Base-by-base conservation (phyloP, 352 stramenopile species). In the Pythium utonaiense region DNA sequence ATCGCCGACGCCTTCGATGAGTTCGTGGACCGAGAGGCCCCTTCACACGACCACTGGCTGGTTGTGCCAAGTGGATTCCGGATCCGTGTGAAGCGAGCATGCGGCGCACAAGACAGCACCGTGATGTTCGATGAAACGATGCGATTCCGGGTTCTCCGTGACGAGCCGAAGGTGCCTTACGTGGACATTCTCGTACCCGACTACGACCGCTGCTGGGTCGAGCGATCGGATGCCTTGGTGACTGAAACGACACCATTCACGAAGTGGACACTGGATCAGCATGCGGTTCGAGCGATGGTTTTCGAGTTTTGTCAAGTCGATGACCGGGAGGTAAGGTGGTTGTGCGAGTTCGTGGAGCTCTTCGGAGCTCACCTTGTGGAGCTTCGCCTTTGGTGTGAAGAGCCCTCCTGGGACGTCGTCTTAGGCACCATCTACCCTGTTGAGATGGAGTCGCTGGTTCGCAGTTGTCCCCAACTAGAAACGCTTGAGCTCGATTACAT, bases 121-220 rank as follows among this genome's bases (percentile, higher is more conserved):
- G n/a, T 50, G 1, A n/a, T 10, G 5, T 58, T 58, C 36, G 52
- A 58, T 45, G 4, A 22, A 8, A 36, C 27, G 14, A 49, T 9
- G 22, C 6, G 1, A 1, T 58, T 58, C 10, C 52, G 52, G 0
- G 52, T 58, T 12, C 5, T 58, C 7, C 52, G 52, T 2, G 52
- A 58, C 36, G 52, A 58, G 17, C 52, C 52, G 13, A 40, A 34
- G 21, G 16, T 17, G 13, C 16, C 7, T 3, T 58, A 50, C 17
- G 14, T 58, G 22, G 52, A 50, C 8, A 40, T 58, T 7, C 52
- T 58, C 6, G 52, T 58, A 2, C 52, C 52, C 3, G 52, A 24
- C 1, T 58, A 58, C 36, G 52, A 36, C 8, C 52, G 25, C 17
- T 49, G 52, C 24, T 58, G 52, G 52, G 36, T 58, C n/a, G 21